These are phyloP conservation scores for Gliomastix tumulicola DNA, from an alignment of 2,329 filamentous ascomycete species.

Conservation along the genomic window DNA sequence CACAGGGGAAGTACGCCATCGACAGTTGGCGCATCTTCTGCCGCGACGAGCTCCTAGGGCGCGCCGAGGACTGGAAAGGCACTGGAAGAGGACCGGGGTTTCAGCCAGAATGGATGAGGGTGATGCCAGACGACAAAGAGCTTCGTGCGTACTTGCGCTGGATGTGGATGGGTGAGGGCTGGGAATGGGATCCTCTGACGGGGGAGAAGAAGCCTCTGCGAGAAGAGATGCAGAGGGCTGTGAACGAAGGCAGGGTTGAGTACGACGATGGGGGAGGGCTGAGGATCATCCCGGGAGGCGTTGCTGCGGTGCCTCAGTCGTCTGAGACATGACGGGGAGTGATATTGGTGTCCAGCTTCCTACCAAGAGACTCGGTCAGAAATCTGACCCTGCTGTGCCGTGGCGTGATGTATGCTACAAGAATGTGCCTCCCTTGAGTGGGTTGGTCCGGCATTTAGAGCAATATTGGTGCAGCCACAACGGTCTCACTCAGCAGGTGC, in stretches of 20 bases:
- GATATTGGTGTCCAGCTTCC: too few relatives aligned
- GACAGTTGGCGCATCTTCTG: slow-evolving; percentile 96
- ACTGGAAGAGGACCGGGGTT: slow-evolving; percentile 44
- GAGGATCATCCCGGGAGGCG: slow-evolving; percentile 34
- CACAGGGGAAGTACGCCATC: slow-evolving; percentile 73
- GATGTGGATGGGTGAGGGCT: slow-evolving; percentile 88
- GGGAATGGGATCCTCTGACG: slow-evolving; percentile 69
- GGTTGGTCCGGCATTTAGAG: too few relatives aligned
- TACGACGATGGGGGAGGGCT: slow-evolving; percentile 45
- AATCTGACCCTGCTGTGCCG: too few relatives aligned
- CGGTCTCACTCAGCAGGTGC: too few relatives aligned
- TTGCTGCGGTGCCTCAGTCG: too few relatives aligned
- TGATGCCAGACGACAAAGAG: slow-evolving; percentile 79
- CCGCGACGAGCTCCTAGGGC: slow-evolving; percentile 65
- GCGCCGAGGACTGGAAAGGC: slow-evolving; percentile 61
- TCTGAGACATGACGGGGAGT: too few relatives aligned
- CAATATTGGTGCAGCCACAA: too few relatives aligned
- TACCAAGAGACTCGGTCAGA: too few relatives aligned
- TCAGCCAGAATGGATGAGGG: slow-evolving; percentile 86
- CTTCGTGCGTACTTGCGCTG: slow-evolving; percentile 79
- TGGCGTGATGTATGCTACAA: too few relatives aligned
- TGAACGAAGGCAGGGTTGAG: slow-evolving; percentile 48
- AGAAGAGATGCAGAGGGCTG: slow-evolving; percentile 46
- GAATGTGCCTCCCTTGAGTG: too few relatives aligned
- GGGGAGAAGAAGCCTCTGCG: slow-evolving; percentile 52